Evolutionary conservation across 2,329 filamentous ascomycete species (phyloP), one percentile per base, ranked within the genome.

Genomic region (Lachnellula hyalina): DNA sequence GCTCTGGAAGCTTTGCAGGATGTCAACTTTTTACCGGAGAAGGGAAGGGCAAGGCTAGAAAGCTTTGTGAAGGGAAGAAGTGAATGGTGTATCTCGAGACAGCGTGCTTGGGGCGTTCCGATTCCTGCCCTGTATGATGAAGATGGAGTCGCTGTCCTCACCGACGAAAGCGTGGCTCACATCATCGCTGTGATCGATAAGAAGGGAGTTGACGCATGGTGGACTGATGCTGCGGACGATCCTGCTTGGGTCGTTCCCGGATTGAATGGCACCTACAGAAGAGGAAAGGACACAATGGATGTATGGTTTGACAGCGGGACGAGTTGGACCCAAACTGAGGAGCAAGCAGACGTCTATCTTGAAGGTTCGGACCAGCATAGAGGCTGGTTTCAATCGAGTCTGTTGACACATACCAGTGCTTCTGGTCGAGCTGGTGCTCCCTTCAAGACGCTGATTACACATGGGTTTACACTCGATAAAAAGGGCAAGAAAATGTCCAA

Each of bases 301-400:
- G 94, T 99, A 9, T 99, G 94, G 94, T 99, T 99, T 64, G 94
- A 99, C 70, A 97, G 94, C 62, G 94, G 94, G 5, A 96, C 89
- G 49, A 96, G 90, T 67, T 99, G 94, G 94, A 87, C 78, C 4
- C 78, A 82, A 67, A 76, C 74, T 28, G 63, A 71, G 8, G 67
- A 69, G 61, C 85, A 70, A 23, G 90, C 90, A 0, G 91, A 99
- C 69, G 81, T 97, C 23, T 97, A 96, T 68, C 80, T 97, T 2
- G 94, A 99, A 74, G 94, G 94, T 34, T 89, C 87, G 3, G 94
- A 99, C 70, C 94, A 99, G 70, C 94, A 99, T 71, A 87, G 94
- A 40, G 94, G 94, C 32, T 99, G 94, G 94, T 99, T 99, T 70
- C 94, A 99, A 72, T 97, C 94, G 6, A 96, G 91, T 59, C 79